Percentiles rank a stretch among this genome's conserved stretches.
Evolutionary conservation across 192 early-diverging fungal genomes (phyloP).

Genomic region (Neocallimastix lanati): DNA sequence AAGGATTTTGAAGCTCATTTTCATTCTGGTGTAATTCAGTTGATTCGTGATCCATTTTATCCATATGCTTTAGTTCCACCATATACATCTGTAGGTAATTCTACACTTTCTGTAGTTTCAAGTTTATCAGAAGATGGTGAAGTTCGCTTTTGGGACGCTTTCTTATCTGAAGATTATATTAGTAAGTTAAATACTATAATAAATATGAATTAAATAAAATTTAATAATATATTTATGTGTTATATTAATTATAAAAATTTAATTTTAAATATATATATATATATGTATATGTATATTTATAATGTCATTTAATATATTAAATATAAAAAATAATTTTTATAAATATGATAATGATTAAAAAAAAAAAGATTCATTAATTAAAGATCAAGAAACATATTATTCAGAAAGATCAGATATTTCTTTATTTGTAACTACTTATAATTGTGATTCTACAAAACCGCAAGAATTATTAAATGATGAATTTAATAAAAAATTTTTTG

Average conservation of each 20-base stretch:
- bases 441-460: conserved; percentile 81
- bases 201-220: too few relatives aligned
- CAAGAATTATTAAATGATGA: conserved; percentile 41
- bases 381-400: conserved; percentile 42
- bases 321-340: too few relatives aligned
- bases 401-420: conserved; percentile 24
- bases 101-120: conserved; percentile 14
- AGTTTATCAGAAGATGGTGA: conserved; percentile 39
- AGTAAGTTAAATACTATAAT: conserved; percentile 39
- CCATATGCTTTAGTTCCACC: conserved; percentile 13
- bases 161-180: conserved; percentile 44
- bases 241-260: too few relatives aligned
- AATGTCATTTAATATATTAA: too few relatives aligned
- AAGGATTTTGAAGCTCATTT: conserved; percentile 51
- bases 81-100: conserved; percentile 6
- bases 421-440: conserved; percentile 77
- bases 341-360: too few relatives aligned
- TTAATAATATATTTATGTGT: too few relatives aligned
- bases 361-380: conserved; percentile 35
- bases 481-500: conserved; percentile 6
- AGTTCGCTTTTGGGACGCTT: conserved; percentile 60
- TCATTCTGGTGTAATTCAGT: conserved; percentile 17
- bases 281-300: too few relatives aligned
- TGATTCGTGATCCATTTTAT: conserved; percentile 34
- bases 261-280: too few relatives aligned